Base-by-base conservation (phyloP, 805 yeast genomes). In the Nematodospora valgi region DNA sequence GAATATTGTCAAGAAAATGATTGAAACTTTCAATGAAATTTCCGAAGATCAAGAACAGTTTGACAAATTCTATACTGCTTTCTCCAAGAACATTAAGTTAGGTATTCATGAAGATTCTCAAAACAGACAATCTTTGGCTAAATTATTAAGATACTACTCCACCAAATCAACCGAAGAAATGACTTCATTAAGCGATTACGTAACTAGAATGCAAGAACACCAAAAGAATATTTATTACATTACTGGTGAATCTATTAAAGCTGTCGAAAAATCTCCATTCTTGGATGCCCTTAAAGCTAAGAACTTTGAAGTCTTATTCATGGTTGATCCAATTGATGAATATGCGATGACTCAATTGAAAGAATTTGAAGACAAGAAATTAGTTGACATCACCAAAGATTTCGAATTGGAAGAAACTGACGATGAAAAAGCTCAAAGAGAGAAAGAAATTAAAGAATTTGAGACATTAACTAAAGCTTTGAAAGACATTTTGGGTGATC, bases 301-400 rank as follows among this genome's bases (percentile, higher is more conserved):
- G 82, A 84, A 86, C 76, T 93, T 93, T 56, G 99, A 93, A 77
- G 98, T 93, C 46, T 78, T 93, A 65, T 93, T 82, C 87, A 72
- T 93, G 65, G 94, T 83, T 73, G 99, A 93, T 72, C 98, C 99
- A 73, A 93, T 93, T 70, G 99, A 93, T 63, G 99, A 93, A 78
- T 93, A 93, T 67, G 98, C 98, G 55, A 88, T 88, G 88, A 86
- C 96, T 57, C 98, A 93, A 75, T 80, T 93, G 74, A 93, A 93
- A 81, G 99, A 93, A 78, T 93, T 84, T 61, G 99, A 93, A 74
- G 97, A 94, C 79, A 93, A 93, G 84, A 88, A 91, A 72, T 82
- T 93, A 64, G 97, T 93, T 54, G 98, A 93, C 69, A 89, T 93
- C 67, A 91, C 98, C 70, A 93, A 93, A 81, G 99, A 93, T 74